Evolutionary conservation across 805 yeast species (phyloP), one percentile per base, ranked within the genome.

Genomic region (Metschnikowia kofuensis): DNA sequence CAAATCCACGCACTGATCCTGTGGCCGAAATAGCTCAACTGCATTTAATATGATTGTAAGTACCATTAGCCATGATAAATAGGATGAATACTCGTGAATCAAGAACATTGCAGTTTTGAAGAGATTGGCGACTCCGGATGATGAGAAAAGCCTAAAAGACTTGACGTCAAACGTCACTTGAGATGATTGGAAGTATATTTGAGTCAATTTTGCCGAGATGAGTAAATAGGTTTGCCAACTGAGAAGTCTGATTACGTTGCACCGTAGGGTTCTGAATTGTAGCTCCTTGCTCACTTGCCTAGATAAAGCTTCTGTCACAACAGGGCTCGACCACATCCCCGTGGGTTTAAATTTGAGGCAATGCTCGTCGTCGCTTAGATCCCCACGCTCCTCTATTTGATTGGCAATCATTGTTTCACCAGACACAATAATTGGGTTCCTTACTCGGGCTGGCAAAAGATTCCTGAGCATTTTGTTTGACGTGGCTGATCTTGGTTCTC

Each of bases 1-100:
- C 49, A 79, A 64, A 57, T 79, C 84, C 34, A 66, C 55, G 53
- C 83, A 79, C 55, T 74, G 76, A 54, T 79, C 83, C 50, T 68
- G 72, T 1, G 77, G 74, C 52, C 67, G 70, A 7, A 68, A 26
- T 13, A 77, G 53, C 39, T 58, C 62, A 36, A 67, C 50, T 3
- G 63, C 29, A 21, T 73, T 61, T 2, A 61, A 35, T 10, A 59
- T 30, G 10, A 74, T 61, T 45, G 68, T 65, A 39, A 64, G 48
- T 2, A 59, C 38, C 12, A 72, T 56, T 4, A 47, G 3, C 58
- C 56, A 55, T 44, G 50, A 52, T n/a, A 53, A 16, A 31, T 53
- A 47, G 26, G 41, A 38, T 3, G 45, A 38, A 30, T 50, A 45
- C 12, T 30, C 13, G 32, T 43, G 41, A 10, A 36, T 10, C 13